Base-by-base conservation (phyloP, 1,284 basidiomycete species). In the Rhodofomes roseus region DNA sequence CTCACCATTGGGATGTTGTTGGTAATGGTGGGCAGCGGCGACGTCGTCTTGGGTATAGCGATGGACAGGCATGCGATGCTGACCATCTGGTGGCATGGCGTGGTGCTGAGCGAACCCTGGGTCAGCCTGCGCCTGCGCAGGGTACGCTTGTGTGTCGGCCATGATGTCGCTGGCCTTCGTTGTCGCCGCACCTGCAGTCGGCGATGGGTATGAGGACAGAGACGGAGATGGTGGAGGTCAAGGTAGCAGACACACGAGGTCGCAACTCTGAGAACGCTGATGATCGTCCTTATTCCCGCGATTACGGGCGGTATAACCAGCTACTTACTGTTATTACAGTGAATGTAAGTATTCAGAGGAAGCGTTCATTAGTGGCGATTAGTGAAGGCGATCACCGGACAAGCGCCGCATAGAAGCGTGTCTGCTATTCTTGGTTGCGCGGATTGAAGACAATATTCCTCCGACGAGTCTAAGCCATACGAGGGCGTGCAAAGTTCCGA, bases 1-100 rank as follows among this genome's bases (percentile, higher is more conserved):
- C 67, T 68, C 67, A 68, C 67, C 54, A 57, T 63, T 50, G 54
- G 63, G 55, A 46, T 60, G 60, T n/a, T 54, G 48, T 34, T 56
- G 48, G 29, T 50, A 40, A 5, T 54, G 34, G 29, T 39, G 14
- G 22, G 29, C 22, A 34, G 51, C 36, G 16, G n/a, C 51, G 9
- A 58, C 43, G 25, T 50, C 56, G 52, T 62, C 59, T 20, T 62
- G 54, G 20, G 63, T 56, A 25, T 57, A 51, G 31, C 36, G 61
- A 56, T 62, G 62, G 40, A 56, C 52, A 20, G 51, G 54, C 59
- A 58, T 60, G 59, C 60, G 65, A 5, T 61, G 56, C 43, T 65
- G 63, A 36, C 62, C 55, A 60, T 61, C 58, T 53, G 65, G 59
- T 59, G 57, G 41, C 36, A 60, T 46, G 27, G 59, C 64, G 51